phyloP scores from a whole-genome alignment of 108 stramenopile species.

The Skeletonema costatum region DNA sequence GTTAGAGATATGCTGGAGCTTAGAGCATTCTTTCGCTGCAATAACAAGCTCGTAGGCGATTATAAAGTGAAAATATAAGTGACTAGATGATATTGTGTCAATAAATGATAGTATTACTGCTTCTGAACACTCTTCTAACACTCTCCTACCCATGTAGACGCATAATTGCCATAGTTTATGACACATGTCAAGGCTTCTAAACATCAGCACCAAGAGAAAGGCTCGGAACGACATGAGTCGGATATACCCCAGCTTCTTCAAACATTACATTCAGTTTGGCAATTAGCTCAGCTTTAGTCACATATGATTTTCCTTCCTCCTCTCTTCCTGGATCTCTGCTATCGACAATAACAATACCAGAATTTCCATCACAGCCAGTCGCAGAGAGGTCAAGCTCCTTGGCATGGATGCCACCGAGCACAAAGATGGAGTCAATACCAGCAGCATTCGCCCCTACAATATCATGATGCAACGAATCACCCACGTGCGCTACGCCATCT shows the following conservation, averaged over 20 bases:
- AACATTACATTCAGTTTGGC: constrained; percentile 13
- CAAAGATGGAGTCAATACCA: constrained; percentile 67
- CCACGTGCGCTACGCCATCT: constrained; percentile 70
- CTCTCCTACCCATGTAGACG: too few relatives aligned
- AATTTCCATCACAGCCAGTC: constrained; percentile 6
- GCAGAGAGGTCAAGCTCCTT: constrained; percentile 52
- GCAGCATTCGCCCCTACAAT: constrained; percentile 80
- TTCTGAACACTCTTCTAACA: too few relatives aligned
- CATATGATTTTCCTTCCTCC: background rate
- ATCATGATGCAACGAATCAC: constrained; percentile 92
- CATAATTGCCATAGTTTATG: too few relatives aligned
- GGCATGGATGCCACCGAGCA: constrained; percentile 75
- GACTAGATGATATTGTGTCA: too few relatives aligned
- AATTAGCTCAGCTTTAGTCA: constrained; percentile 10
- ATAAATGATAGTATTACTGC: too few relatives aligned
- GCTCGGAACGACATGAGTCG: constrained; percentile 39
- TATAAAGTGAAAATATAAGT: too few relatives aligned
- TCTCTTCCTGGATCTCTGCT: background rate
- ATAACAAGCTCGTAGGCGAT: too few relatives aligned
- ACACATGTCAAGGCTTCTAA: background rate
- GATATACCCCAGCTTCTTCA: constrained; percentile 8
- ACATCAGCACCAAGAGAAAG: constrained; percentile 1
- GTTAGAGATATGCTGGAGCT: too few relatives aligned
- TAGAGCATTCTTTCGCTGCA: too few relatives aligned
- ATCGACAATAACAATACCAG: constrained; percentile 4